Base-by-base conservation (phyloP, 345 rosid species). In the Populus nigra region DNA sequence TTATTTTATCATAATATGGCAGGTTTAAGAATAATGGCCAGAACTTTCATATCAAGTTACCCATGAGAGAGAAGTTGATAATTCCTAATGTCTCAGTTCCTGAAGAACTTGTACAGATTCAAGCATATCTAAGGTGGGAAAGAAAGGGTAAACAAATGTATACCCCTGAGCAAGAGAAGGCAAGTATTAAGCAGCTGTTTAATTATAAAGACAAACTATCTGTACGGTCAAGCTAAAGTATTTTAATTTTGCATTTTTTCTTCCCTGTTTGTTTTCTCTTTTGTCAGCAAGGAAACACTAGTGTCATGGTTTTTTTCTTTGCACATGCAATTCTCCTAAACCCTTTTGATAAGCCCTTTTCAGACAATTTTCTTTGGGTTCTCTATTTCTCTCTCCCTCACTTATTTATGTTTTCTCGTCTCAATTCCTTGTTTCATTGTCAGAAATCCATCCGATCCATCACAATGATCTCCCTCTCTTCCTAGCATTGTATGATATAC, bases 41-140 rank as follows among this genome's bases (percentile, higher is more conserved):
- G 75, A 96, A 96, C 86, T 93, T 96, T 89, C 92, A 53, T 80
- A 83, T 93, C 66, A 87, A 90, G 82, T 80, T 96, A 83, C 93
- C 94, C 20, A 63, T 43, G 74, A 87, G 82, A 79, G 84, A 85
- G 84, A 84, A 84, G 78, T 69, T 61, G 79, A 72, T 50, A 3
- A 45, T 70, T 57, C 80, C 85, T 38, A 89, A 85, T 76, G 80
- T 84, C 72, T 82, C 90, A 73, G 86, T 93, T 85, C 98, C 98
- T 79, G 98, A 92, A 82, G 98, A 96, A 49, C 99, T 96, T 85
- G 97, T 96, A 77, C 98, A 92, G 83, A 71, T 89, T 81, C 99
- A 96, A 84, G 91, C 99, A 39, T 93, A 93, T 89, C 49, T 92
- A 71, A 89, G 97, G 84, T 96, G 99, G 99, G 99, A 96, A 87